These are phyloP conservation scores for Aspergillus egyptiacus DNA, from an alignment of 495 filamentous ascomycete genomes.

Conservation along the genomic window DNA sequence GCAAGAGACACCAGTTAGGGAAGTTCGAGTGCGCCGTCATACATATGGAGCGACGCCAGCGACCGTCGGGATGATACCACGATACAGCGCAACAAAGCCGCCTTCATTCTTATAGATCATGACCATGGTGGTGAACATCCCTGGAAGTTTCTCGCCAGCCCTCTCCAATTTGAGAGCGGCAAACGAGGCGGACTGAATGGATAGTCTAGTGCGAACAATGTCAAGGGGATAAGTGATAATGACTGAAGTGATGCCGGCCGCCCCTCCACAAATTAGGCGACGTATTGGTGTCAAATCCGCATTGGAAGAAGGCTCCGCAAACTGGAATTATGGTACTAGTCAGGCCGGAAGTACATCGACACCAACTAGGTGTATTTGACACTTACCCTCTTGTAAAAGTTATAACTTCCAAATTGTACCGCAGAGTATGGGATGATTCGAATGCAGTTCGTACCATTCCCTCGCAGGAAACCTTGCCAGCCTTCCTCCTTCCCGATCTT, in stretches of 20 bases:
- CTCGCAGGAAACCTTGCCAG: conserved; percentile 92
- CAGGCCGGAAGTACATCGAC: not conserved
- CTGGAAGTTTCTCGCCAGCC: conserved; percentile 60
- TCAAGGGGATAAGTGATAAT: conserved; percentile 78
- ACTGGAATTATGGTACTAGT: conserved; percentile 36
- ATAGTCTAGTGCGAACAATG: conserved; percentile 90
- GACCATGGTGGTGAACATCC: conserved; percentile 83
- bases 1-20: conserved; percentile 15
- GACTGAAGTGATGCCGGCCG: conserved; percentile 92
- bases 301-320: conserved; percentile 67
- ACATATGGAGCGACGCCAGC: conserved; percentile 95
- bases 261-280: conserved; percentile 76
- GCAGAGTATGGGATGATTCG: conserved; percentile 97
- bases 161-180: conserved; percentile 53
- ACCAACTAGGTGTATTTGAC: not conserved
- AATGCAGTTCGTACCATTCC: conserved; percentile 97
- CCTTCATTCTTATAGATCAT: conserved; percentile 89
- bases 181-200: conserved; percentile 95
- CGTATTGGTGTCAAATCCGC: conserved; percentile 60
- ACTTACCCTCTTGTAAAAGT: conserved; percentile 88
- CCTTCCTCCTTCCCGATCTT: conserved; percentile 98
- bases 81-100: conserved; percentile 74
- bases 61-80: conserved; percentile 88
- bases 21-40: conserved; percentile 24
- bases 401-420: conserved; percentile 96